Evolutionary conservation across 2,329 filamentous ascomycete species (phyloP), one percentile per base, ranked within the genome.

Genomic region (Fusarium sp.): DNA sequence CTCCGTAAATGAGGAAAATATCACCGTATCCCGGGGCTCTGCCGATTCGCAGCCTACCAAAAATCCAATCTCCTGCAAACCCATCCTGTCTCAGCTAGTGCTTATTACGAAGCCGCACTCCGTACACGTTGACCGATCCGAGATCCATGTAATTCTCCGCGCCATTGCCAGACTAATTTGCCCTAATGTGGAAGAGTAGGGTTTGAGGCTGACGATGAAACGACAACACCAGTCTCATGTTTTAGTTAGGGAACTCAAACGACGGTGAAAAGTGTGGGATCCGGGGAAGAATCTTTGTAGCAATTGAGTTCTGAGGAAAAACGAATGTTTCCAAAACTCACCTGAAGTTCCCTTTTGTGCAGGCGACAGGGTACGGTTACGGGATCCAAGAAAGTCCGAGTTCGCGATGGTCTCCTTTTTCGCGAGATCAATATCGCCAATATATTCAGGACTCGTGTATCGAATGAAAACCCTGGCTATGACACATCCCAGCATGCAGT

Each of bases 81-180:
- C 26, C 39, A 36, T 65, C 51, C 51, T 48, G 38, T 55, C 47
- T 51, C 35, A 57, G 59, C 47, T 71, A 71, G 57, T 68, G 62
- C 68, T 68, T 45, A 70, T 53, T 53, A 39, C 36, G 33, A 45
- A 62, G 41, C 33, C 35, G 24, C 16, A n/a, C n/a, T n/a, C n/a
- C n/a, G n/a, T n/a, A n/a, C n/a, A 24, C 26, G 15, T 54, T 36
- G 35, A 44, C 38, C 66, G 53, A 31, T 70, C 38, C 48, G 24
- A 45, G 30, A 70, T 22, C 66, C 47, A 67, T 63, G 62, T 55
- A 24, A 82, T 86, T 14, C 83, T 87, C 22, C 83, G 84, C 56
- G 58, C 67, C 35, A 57, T 70, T 60, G 47, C 39, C 30, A 53
- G 44, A 39, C 55, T 55, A 57, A 65, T 66, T 41, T 67, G 48